Conservation (phyloP, 225 moss, liverwort and hornwort genomes). For the Polytrichum formosum region DNA sequence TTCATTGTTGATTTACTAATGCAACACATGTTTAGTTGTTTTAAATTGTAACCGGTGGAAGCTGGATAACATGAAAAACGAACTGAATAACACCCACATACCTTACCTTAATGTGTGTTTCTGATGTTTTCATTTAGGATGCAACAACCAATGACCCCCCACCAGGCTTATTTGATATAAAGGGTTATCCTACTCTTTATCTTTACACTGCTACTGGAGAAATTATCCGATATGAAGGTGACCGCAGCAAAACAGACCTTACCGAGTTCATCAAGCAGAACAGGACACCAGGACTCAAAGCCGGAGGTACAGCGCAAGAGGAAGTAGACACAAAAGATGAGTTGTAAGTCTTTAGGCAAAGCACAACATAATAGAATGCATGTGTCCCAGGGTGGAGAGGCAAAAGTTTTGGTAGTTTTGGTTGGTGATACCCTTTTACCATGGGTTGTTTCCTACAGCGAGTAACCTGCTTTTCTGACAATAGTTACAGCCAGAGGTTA, state of each 20-base stretch:
- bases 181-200: conserved; percentile 86
- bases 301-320: conserved; percentile 8
- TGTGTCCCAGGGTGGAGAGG: too few relatives aligned
- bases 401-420: too few relatives aligned
- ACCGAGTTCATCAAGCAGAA: conserved; percentile 72
- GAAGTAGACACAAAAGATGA: conserved; percentile 41
- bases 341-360: conserved; percentile 20
- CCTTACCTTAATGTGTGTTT: not conserved
- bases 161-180: conserved; percentile 61
- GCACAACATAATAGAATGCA: too few relatives aligned
- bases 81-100: too few relatives aligned
- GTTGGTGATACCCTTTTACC: too few relatives aligned
- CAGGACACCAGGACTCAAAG: conserved; percentile 23
- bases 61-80: too few relatives aligned
- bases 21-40: too few relatives aligned
- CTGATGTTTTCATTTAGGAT: conserved; percentile 44
- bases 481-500: too few relatives aligned
- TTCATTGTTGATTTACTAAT: too few relatives aligned
- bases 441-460: too few relatives aligned
- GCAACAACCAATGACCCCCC: conserved; percentile 81
- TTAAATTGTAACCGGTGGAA: too few relatives aligned
- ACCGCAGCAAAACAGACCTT: conserved; percentile 71
- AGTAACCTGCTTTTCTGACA: too few relatives aligned
- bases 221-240: conserved; percentile 55
- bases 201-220: conserved; percentile 66